Evolutionary conservation across 441 rosid genomes (phyloP).

Genomic region (Theobroma grandiflorum): DNA sequence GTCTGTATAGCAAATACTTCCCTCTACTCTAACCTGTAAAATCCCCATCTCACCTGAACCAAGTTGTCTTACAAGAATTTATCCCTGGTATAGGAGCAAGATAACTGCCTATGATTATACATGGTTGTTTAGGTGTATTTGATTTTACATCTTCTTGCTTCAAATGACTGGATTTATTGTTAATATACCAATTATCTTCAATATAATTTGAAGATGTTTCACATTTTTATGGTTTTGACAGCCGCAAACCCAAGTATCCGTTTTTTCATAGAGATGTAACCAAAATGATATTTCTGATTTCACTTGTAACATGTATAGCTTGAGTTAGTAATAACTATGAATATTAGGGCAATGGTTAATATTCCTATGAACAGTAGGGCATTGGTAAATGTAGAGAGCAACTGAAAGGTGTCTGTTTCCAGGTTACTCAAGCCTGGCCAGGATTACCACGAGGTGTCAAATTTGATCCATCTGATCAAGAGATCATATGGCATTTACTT

Average conservation of each 20-base stretch:
- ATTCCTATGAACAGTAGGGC: conserved; percentile 10
- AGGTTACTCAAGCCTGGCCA: conserved; percentile 88
- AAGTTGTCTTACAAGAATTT: background rate
- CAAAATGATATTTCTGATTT: background rate
- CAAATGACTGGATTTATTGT: background rate
- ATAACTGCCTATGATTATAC: background rate
- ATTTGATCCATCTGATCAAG: conserved; percentile 95
- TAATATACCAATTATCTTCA: conserved; percentile 7
- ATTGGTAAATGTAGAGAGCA: background rate
- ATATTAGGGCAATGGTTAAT: background rate
- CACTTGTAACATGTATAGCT: background rate
- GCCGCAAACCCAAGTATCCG: background rate
- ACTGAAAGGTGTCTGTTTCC: conserved; percentile 30
- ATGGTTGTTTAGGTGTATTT: background rate
- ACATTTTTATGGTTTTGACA: background rate
- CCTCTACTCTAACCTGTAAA: conserved; percentile 6
- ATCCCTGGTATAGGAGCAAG: background rate
- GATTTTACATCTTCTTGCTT: background rate
- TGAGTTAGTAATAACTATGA: conserved; percentile 3
- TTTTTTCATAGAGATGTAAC: conserved; percentile 7
- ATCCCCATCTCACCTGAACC: conserved; percentile 1
- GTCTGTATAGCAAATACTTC: conserved; percentile 3
- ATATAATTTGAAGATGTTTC: background rate
- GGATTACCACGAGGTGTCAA: conserved; percentile 93
- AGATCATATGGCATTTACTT: conserved; percentile 86